Conservation (phyloP, 1,284 basidiomycete genomes). For the Trichosporon sp. region DNA sequence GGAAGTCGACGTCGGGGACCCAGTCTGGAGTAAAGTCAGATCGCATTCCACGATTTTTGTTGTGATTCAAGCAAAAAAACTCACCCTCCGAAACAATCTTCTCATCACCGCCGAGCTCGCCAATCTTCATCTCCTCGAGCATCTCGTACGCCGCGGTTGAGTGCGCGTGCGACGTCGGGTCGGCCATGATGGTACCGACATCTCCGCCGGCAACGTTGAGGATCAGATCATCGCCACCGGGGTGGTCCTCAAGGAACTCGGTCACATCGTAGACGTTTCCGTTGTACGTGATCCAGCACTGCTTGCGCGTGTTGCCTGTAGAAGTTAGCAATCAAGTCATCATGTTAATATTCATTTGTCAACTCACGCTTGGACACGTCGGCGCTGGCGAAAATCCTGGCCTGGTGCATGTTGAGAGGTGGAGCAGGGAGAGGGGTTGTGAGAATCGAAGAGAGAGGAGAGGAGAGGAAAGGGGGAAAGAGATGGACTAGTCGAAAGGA, state of each 20-base stretch:
- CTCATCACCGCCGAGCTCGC: constrained; percentile 69
- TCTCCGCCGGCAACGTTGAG: constrained; percentile 73
- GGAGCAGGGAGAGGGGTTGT: not conserved
- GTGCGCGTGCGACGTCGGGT: constrained; percentile 82
- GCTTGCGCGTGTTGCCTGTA: constrained; percentile 36
- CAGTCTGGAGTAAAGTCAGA: constrained; percentile 58
- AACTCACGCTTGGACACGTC: constrained; percentile 43
- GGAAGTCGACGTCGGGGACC: constrained; percentile 79
- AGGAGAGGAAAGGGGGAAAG: not conserved
- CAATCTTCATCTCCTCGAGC: constrained; percentile 79
- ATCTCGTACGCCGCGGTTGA: constrained; percentile 88
- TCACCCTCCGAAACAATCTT: constrained; percentile 69
- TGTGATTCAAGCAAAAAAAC: too few species aligned
- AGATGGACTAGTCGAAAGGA: not conserved
- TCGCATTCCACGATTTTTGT: not conserved
- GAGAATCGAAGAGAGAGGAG: not conserved
- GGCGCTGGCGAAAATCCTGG: constrained; percentile 32
- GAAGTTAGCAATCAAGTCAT: not conserved
- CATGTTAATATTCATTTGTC: too few species aligned
- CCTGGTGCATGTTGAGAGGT: not conserved
- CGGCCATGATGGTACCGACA: constrained; percentile 73
- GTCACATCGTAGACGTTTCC: constrained; percentile 53
- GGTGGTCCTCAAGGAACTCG: constrained; percentile 51
- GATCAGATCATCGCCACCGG: constrained; percentile 53
- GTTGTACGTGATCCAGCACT: constrained; percentile 46